These are phyloP conservation scores for Phytophthora aleatoria DNA, from an alignment of 352 stramenopile genomes.

Conservation along the genomic window DNA sequence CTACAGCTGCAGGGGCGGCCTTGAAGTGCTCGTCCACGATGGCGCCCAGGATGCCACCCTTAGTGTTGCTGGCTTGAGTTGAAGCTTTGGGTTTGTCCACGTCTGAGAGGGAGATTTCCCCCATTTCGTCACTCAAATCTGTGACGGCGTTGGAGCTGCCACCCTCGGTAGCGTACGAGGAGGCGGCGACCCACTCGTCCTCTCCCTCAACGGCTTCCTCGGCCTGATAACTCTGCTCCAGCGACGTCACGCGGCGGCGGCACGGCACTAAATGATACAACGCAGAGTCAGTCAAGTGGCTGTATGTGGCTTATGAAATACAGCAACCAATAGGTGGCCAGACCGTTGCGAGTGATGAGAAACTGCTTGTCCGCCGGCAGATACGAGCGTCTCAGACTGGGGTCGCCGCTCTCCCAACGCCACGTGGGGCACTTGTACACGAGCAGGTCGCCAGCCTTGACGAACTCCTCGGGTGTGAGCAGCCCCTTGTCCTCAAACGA, in stretches of 20 bases:
- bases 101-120: conserved; percentile 62
- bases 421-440: conserved; percentile 97
- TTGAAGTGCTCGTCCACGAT: conserved; percentile 81
- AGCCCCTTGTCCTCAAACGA: conserved; percentile 95
- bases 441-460: conserved; percentile 94
- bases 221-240: conserved; percentile 78
- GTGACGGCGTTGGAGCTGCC: conserved; percentile 31
- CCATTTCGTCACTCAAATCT: conserved; percentile 62
- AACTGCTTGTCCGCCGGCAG: conserved; percentile 89
- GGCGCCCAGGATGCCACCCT: conserved; percentile 53
- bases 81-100: conserved; percentile 11
- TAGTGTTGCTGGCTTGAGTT: not conserved
- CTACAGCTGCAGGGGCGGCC: conserved; percentile 8
- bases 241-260: conserved; percentile 71
- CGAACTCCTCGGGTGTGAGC: conserved; percentile 97
- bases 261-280: conserved; percentile 76
- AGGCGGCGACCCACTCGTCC: conserved; percentile 91
- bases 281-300: not conserved
- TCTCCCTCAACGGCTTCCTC: conserved; percentile 78
- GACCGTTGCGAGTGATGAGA: conserved; percentile 81
- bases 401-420: conserved; percentile 89
- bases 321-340: not conserved
- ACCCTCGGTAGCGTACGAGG: conserved; percentile 66
- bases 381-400: conserved; percentile 59
- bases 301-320: not conserved